Percentiles rank a stretch among this genome's conserved stretches.
These are phyloP conservation scores for Calcarisporium arbuscula DNA, from an alignment of 2,329 filamentous ascomycete genomes.

Conservation along the genomic window DNA sequence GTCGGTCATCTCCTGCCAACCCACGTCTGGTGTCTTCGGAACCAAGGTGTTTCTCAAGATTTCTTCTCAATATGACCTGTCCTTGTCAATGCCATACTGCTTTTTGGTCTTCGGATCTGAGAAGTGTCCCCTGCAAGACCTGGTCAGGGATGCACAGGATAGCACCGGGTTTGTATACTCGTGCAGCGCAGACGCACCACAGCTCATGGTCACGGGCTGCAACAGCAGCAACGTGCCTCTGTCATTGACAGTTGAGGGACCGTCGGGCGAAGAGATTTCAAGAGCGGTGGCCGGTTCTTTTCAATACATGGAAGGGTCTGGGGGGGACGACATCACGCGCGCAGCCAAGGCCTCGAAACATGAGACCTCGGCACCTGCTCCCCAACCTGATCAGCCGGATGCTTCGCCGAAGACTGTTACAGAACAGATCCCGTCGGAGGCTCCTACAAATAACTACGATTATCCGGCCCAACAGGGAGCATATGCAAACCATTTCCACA, in stretches of 20 bases:
- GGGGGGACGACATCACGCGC: slow-evolving; percentile 34
- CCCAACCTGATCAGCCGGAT: slow-evolving; percentile 31
- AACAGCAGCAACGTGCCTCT: slow-evolving; percentile 45
- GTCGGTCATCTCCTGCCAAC: slow-evolving; percentile 64
- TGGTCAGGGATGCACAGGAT: slow-evolving; percentile 55
- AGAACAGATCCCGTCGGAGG: slow-evolving; percentile 29
- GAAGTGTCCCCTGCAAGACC: slow-evolving; percentile 53
- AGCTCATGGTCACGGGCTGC: slow-evolving; percentile 44
- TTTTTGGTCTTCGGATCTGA: slow-evolving; percentile 73
- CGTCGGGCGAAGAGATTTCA: slow-evolving; percentile 47
- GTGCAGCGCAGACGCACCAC: slow-evolving; percentile 66
- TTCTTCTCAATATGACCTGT: slow-evolving; percentile 68
- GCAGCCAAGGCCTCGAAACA: slow-evolving; percentile 28
- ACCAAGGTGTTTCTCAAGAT: slow-evolving; percentile 70
- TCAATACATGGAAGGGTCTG: slow-evolving; percentile 46
- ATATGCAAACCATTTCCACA: slow-evolving; percentile 33
- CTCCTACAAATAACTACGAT: slow-evolving; percentile 39
- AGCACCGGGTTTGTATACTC: slow-evolving; percentile 61
- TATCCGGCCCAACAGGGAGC: slow-evolving; percentile 35
- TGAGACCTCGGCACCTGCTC: slow-evolving; percentile 29
- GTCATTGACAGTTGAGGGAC: slow-evolving; percentile 45
- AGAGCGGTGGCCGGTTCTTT: slow-evolving; percentile 40
- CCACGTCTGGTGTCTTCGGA: slow-evolving; percentile 60
- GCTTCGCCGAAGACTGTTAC: slow-evolving; percentile 36
- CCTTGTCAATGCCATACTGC: slow-evolving; percentile 49